These are phyloP conservation scores for Brassica juncea DNA, from an alignment of 345 rosid species.

Conservation along the genomic window DNA sequence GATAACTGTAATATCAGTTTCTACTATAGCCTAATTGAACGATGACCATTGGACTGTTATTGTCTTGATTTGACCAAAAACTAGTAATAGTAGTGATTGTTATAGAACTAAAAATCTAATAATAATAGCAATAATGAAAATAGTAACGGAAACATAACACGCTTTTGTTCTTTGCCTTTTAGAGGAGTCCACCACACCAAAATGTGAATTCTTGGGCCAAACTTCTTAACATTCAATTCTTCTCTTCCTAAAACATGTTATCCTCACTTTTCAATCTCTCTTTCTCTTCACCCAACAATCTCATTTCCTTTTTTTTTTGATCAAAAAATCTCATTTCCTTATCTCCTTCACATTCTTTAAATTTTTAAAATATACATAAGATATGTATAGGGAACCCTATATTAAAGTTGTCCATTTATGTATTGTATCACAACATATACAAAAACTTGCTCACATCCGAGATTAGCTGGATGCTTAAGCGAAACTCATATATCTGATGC, in stretches of 20 bases:
- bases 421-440: background rate
- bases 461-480: constrained; percentile 2
- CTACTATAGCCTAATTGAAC: background rate
- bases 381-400: background rate
- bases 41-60: constrained; percentile 4
- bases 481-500: background rate
- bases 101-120: background rate
- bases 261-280: constrained; percentile 31
- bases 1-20: background rate
- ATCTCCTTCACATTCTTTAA: background rate
- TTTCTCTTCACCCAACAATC: constrained; percentile 21
- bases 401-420: background rate
- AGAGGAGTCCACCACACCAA: constrained; percentile 41
- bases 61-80: constrained; percentile 24
- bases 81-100: constrained; percentile 12
- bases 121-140: background rate
- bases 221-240: constrained; percentile 40
- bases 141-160: constrained; percentile 43
- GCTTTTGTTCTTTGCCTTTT: constrained; percentile 38
- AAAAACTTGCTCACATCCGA: background rate
- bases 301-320: background rate
- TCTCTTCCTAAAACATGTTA: constrained; percentile 38
- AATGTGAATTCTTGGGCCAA: constrained; percentile 33
- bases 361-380: background rate
- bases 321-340: background rate